Evolutionary conservation across 495 filamentous ascomycete genomes (phyloP), one percentile per base, ranked within the genome.

Genomic region (Neurospora intermedia): DNA sequence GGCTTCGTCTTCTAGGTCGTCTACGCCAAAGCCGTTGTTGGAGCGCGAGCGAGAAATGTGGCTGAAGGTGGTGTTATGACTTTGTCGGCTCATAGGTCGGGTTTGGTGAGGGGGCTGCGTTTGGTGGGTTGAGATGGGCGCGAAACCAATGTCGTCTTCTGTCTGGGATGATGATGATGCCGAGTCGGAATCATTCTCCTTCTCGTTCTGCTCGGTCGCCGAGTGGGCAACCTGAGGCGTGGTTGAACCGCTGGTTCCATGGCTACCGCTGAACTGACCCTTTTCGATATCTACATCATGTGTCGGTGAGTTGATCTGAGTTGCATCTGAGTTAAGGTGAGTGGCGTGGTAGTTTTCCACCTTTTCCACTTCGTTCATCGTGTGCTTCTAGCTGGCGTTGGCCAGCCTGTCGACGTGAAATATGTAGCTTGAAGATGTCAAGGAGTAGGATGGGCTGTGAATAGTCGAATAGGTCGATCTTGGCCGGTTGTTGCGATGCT

Each of bases 21-120:
- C 89, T 69, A 83, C 84, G 13, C 90, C 90, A 75, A 89, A 86
- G 13, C 87, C 90, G 77, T 90, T 92, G 74, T 90, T 84, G 43
- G 89, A 91, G 75, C 87, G 79, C 76, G 84, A 74, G 80, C 85
- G 77, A 73, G 71, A 69, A 7, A 78, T 35, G 54, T 35, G 27
- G 54, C 54, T 66, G 27, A 35, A 27, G 13, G 54, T 18, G 43
- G n/a, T 40, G 13, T n/a, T 23, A 10, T 59, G 75, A 71, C 72
- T 70, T 18, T 48, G 72, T 10, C 45, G 40, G 31, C 48, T 74
- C 7, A 35, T 35, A 40, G 35, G 48, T 13, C 54, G 54, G 27
- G 27, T 27, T 66, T 35, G 54, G 23, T 38, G 13, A 2, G 20
- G 46, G 46, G 20, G 6, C 15, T 66, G 54, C 27, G 54, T 35